phyloP scores from a whole-genome alignment of 768 basidiomycete genomes.

The Psilocybe tampanensis region DNA sequence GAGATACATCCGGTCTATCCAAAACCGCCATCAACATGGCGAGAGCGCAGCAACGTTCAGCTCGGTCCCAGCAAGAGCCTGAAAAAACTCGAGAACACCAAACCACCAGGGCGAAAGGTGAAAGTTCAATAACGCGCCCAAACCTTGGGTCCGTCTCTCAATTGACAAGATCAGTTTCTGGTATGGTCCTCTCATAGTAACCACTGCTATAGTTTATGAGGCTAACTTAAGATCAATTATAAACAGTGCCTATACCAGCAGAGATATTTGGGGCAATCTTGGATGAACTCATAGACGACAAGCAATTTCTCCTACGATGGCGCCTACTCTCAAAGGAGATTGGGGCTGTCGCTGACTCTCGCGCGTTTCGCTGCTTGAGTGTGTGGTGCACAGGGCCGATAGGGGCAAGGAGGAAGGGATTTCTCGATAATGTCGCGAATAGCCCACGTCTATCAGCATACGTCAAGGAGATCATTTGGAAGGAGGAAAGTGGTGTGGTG shows the following conservation, averaged over 20 bases:
- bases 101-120: too few relatives aligned
- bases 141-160: not conserved
- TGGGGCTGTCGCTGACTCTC: not conserved
- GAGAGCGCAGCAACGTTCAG: too few relatives aligned
- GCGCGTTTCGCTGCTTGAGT: not conserved
- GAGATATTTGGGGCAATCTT: not conserved
- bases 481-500: not conserved
- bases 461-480: constrained; percentile 1
- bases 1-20: too few relatives aligned
- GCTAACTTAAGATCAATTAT: too few relatives aligned
- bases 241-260: not conserved
- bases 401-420: not conserved
- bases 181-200: too few relatives aligned
- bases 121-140: not conserved
- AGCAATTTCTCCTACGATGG: not conserved
- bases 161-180: not conserved
- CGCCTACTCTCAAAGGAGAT: constrained; percentile 1
- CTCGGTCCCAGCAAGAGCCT: too few relatives aligned
- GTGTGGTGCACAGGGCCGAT: not conserved
- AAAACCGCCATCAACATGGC: too few relatives aligned
- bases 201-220: too few relatives aligned
- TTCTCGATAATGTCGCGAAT: not conserved
- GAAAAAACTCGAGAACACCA: too few relatives aligned
- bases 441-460: not conserved
- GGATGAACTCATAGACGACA: not conserved